Percentiles rank a stretch among this genome's conserved stretches.
Conservation (phyloP, 2,329 filamentous ascomycete species). For the Fusarium sp. region DNA sequence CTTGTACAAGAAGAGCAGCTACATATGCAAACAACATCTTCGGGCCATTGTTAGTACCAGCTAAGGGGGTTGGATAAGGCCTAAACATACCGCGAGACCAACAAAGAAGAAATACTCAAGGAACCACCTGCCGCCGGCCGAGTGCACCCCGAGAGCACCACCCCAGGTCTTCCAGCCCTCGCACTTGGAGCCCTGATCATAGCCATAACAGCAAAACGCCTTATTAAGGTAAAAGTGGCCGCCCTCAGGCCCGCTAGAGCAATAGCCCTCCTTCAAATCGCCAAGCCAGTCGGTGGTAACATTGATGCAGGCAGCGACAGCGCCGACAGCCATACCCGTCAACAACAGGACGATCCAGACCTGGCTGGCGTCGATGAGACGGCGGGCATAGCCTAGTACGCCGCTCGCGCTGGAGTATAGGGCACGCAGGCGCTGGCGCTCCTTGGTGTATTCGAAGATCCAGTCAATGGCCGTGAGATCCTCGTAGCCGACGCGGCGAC, state of each 20-base stretch:
- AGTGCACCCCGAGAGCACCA: constrained; percentile 71
- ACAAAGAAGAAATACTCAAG: constrained; percentile 89
- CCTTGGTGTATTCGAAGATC: constrained; percentile 99
- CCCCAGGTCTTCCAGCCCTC: constrained; percentile 89
- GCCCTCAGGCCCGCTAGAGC: constrained; percentile 74
- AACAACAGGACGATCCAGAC: constrained; percentile 89
- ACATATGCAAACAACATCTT: constrained; percentile 78
- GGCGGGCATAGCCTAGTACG: constrained; percentile 73
- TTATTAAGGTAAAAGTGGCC: constrained; percentile 91
- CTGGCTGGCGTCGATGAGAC: constrained; percentile 83
- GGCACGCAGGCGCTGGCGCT: constrained; percentile 84
- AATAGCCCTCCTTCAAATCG: constrained; percentile 90
- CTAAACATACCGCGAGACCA: constrained; percentile 72
- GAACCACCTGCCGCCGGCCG: constrained; percentile 75
- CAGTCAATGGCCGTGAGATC: constrained; percentile 98
- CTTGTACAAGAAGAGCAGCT: constrained; percentile 80
- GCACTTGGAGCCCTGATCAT: constrained; percentile 83
- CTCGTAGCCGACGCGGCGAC: constrained; percentile 90
- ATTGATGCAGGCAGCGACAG: constrained; percentile 87
- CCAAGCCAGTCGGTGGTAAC: constrained; percentile 92
- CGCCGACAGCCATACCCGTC: constrained; percentile 83
- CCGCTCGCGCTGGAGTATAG: constrained; percentile 74
- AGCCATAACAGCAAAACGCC: constrained; percentile 91
- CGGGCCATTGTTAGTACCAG: constrained; percentile 24
- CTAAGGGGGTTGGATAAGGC: background rate